Base-by-base conservation (phyloP, 2,329 filamentous ascomycete species). In the Fusarium duplospermum region DNA sequence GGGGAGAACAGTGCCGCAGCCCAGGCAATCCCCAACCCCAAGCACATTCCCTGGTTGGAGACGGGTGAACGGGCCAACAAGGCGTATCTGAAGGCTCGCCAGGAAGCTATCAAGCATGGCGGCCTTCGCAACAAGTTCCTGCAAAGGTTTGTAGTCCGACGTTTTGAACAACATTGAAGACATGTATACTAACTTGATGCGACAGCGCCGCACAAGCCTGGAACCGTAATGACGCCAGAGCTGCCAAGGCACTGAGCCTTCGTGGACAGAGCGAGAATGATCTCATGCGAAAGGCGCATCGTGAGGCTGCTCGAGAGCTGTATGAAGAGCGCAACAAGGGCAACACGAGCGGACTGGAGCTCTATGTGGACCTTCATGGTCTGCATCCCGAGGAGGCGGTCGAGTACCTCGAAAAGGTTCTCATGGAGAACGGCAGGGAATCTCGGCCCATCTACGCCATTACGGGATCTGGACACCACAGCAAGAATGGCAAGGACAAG, bases 401-500 rank as follows among this genome's bases (percentile, higher is more conserved):
- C 45, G 94, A 96, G 74, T 98, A 98, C 78, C 89, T 99, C 5
- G 94, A 96, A 82, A 92, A 93, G 73, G 93, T 97, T 42, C 90
- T 99, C 24, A 87, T 95, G 71, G 94, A 97, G 79, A 96, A 98
- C 79, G 89, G 88, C 74, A 88, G 90, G 74, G 91, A 93, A 76
- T 88, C 88, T 38, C 89, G 91, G 24, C 93, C 96, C 4, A 89
- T 99, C 47, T 99, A 98, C 81, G 95, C 95, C 75, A 98, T 99
- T 81, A 98, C 95, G 1, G 96, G 96, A 52, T 98, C 96, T 1
- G 96, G 96, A 4, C 95, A 98, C 80, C 96, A 99, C 84, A 97
- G 94, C 82, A 98, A 98, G 87, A 98, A 98, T 80, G 96, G 96
- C 78, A 98, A 98, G 83, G 96, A 99, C 84, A 99, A 99, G 84